Percentiles rank a stretch among this genome's conserved stretches.
phyloP scores from a whole-genome alignment of 345 rosid species.

The Laguncularia racemosa region DNA sequence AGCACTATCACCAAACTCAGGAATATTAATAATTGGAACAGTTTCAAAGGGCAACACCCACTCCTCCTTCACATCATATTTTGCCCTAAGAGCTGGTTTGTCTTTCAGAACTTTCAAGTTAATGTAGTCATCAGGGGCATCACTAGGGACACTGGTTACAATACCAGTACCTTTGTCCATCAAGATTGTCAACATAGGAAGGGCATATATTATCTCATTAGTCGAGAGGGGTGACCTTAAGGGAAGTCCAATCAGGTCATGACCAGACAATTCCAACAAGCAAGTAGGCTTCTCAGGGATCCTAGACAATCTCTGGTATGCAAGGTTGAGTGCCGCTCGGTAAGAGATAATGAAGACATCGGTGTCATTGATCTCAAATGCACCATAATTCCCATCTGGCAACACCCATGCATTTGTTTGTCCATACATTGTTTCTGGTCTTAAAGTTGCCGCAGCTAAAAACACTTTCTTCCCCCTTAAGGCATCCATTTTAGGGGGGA shows the following conservation, averaged over 20 bases:
- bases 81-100: slow-evolving; percentile 72
- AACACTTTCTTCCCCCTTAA: slow-evolving; percentile 71
- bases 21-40: slow-evolving; percentile 70
- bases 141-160: slow-evolving; percentile 95
- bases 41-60: slow-evolving; percentile 78
- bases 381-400: slow-evolving; percentile 93
- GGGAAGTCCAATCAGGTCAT: slow-evolving; percentile 83
- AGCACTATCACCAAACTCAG: slow-evolving; percentile 79
- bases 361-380: slow-evolving; percentile 73
- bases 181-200: slow-evolving; percentile 89
- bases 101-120: slow-evolving; percentile 67
- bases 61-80: slow-evolving; percentile 74
- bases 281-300: slow-evolving; percentile 64
- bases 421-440: slow-evolving; percentile 98
- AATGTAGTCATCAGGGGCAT: slow-evolving; percentile 94
- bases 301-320: slow-evolving; percentile 74
- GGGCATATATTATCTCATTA: slow-evolving; percentile 69
- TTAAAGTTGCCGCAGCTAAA: slow-evolving; percentile 83
- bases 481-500: slow-evolving; percentile 52
- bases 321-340: slow-evolving; percentile 83
- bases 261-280: slow-evolving; percentile 73
- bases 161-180: slow-evolving; percentile 96
- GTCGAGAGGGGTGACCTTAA: slow-evolving; percentile 67
- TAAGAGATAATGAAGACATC: slow-evolving; percentile 69
- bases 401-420: slow-evolving; percentile 96